phyloP scores from a whole-genome alignment of 768 basidiomycete species.

The Suillus bovinus region DNA sequence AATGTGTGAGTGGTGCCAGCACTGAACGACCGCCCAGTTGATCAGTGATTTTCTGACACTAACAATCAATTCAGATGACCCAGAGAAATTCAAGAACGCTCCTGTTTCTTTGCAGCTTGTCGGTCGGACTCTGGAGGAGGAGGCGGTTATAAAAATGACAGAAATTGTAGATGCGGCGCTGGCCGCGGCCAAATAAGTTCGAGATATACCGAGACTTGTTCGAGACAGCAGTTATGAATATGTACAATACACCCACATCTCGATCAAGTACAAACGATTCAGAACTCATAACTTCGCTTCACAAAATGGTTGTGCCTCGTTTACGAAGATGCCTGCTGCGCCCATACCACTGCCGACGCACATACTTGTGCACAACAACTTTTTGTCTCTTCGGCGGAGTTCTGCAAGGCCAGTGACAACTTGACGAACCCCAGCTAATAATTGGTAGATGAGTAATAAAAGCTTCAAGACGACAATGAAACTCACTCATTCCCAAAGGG shows the following conservation, averaged over 20 bases:
- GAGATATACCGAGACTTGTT: neutral
- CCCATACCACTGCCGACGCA: constrained; percentile 90
- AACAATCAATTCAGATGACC: constrained; percentile 47
- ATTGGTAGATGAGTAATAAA: constrained; percentile 16
- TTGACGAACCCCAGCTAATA: constrained; percentile 78
- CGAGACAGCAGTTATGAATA: neutral
- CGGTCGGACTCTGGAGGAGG: constrained; percentile 72
- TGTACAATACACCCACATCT: neutral
- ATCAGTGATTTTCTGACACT: constrained; percentile 1
- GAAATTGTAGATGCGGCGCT: constrained; percentile 63
- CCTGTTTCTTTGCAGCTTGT: constrained; percentile 69
- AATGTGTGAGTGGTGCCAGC: constrained; percentile 44
- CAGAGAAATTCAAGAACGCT: constrained; percentile 52
- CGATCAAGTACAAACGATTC: constrained; percentile 2
- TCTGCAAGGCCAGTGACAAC: constrained; percentile 87
- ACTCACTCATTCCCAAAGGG: constrained; percentile 82
- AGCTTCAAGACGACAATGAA: neutral
- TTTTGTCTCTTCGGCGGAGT: constrained; percentile 65
- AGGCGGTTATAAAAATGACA: constrained; percentile 68
- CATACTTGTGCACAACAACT: constrained; percentile 81
- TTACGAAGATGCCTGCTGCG: constrained; percentile 78
- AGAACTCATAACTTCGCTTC: constrained; percentile 26
- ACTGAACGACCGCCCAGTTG: neutral
- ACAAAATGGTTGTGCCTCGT: constrained; percentile 45
- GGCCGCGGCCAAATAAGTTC: constrained; percentile 23